Base-by-base conservation (phyloP, 352 stramenopile genomes). In the Phytophthora constricta region DNA sequence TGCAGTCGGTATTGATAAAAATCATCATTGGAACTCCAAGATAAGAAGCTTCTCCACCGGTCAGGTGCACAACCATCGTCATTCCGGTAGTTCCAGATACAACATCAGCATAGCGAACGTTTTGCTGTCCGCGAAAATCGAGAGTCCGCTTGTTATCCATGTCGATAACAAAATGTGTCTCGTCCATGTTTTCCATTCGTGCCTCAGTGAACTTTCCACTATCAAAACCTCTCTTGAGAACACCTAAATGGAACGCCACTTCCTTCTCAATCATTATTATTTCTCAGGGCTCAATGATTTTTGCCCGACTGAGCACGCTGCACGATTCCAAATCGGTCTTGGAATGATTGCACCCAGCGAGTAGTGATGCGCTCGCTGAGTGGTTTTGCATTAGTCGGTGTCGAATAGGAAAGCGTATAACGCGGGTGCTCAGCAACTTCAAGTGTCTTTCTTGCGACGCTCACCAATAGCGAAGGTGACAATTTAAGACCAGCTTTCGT, bases 121-220 rank as follows among this genome's bases (percentile, higher is more conserved):
- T 31, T 7, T 58, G 3, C n/a, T 22, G 25, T 8, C 50, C 45
- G 14, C 27, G 22, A 22, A 27, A 58, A 45, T 48, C 37, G 14
- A 58, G 23, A 7, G 37, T 58, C 3, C 50, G 20, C 4, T 20
- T 20, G 41, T 58, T 42, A 31, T 58, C 50, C 50, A 58, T 58
- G n/a, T 58, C 50, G 22, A 58, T 8, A 7, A 58, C 31, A 8
- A 58, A 58, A n/a, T 58, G 50, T 3, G 50, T 58, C n/a, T 58
- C 50, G 8, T 46, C 50, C 50, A 48, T 58, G 50, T 45, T 58
- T 23, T 58, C 50, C 50, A 58, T 58, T 4, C 41, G 37, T 8
- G 50, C 3, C 7, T 58, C 16, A 10, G 7, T 4, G 22, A 34
- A 58, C 23, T 34, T 3, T 3, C 50, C 50, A 8, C 7, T 26